These are phyloP conservation scores for Sugiyamaella sp. DNA, from an alignment of 1,139 yeast species.

Conservation along the genomic window DNA sequence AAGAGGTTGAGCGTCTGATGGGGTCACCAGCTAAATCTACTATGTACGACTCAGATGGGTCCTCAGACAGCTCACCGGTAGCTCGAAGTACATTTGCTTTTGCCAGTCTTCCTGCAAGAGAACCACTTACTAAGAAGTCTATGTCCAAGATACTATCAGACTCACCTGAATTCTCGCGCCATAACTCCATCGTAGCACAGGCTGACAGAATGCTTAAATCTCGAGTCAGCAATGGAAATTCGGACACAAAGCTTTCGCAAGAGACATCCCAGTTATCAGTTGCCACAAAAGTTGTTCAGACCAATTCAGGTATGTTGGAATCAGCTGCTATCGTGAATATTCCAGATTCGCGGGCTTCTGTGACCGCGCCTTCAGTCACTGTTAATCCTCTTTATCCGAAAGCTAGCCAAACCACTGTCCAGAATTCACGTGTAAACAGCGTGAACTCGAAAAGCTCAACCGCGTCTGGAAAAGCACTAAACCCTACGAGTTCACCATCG, in stretches of 20 bases:
- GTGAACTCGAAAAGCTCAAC: neutral
- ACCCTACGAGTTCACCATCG: neutral
- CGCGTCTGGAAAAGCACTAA: neutral
- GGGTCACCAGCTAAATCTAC: conserved; percentile 20
- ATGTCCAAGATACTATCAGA: conserved; percentile 33
- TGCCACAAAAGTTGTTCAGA: too few relatives aligned
- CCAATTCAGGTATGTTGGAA: too few relatives aligned
- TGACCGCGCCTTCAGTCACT: too few relatives aligned
- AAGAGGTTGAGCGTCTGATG: conserved; percentile 19
- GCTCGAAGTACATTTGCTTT: conserved; percentile 42
- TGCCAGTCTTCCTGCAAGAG: conserved; percentile 51
- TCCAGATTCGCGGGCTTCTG: too few relatives aligned
- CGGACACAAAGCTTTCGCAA: neutral
- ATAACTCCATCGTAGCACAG: conserved; percentile 22
- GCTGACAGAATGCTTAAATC: conserved; percentile 14
- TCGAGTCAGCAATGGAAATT: neutral
- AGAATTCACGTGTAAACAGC: neutral
- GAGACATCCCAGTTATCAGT: too few relatives aligned
- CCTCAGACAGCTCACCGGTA: conserved; percentile 23
- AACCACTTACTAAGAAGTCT: conserved; percentile 48
- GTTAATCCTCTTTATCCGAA: too few relatives aligned
- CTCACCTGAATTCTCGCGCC: conserved; percentile 21
- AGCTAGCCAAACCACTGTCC: too few relatives aligned
- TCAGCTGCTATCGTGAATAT: too few relatives aligned
- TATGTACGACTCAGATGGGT: conserved; percentile 24